Evolutionary conservation across 1,284 basidiomycete genomes (phyloP).

Genomic region (Malassezia slooffiae): DNA sequence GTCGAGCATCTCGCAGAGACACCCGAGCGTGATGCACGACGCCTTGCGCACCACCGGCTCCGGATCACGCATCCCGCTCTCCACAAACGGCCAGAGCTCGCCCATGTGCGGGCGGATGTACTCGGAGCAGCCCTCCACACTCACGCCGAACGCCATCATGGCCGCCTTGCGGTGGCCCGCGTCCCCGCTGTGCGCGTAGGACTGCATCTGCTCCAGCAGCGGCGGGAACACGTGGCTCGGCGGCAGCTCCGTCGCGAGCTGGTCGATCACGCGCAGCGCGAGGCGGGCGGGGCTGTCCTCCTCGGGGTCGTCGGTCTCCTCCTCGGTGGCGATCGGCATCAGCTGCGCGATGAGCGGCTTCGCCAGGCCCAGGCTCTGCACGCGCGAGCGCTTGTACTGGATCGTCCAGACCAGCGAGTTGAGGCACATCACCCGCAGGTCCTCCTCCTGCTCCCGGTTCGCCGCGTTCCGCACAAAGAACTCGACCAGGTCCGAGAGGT

Average conservation of each 20-base stretch:
- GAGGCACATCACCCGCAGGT: constrained; percentile 77
- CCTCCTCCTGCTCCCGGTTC: constrained; percentile 66
- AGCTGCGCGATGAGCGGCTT: constrained; percentile 78
- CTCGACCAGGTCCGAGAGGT: constrained; percentile 74
- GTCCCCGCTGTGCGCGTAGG: constrained; percentile 36
- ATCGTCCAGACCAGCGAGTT: constrained; percentile 90
- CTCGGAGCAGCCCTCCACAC: constrained; percentile 95
- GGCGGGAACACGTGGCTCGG: constrained; percentile 94
- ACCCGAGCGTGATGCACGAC: constrained; percentile 85
- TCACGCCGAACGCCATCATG: constrained; percentile 88
- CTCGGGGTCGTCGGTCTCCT: constrained; percentile 69
- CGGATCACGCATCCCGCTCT: constrained; percentile 71
- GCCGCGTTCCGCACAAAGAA: constrained; percentile 79
- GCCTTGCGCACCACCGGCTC: constrained; percentile 85
- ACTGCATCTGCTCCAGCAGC: constrained; percentile 56
- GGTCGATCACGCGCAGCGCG: constrained; percentile 89
- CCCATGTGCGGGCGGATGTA: constrained; percentile 88
- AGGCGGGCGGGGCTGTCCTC: constrained; percentile 83
- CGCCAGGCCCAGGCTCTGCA: constrained; percentile 76
- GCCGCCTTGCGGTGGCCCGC: constrained; percentile 72
- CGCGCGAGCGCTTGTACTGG: constrained; percentile 87
- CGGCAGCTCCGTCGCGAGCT: constrained; percentile 82
- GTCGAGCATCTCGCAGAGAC: constrained; percentile 93
- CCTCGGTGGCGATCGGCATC: constrained; percentile 85
- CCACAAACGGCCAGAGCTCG: constrained; percentile 88